Percentiles rank a stretch among this genome's conserved stretches.
phyloP scores from a whole-genome alignment of 2,329 filamentous ascomycete species.

The Colletotrichum sp. region DNA sequence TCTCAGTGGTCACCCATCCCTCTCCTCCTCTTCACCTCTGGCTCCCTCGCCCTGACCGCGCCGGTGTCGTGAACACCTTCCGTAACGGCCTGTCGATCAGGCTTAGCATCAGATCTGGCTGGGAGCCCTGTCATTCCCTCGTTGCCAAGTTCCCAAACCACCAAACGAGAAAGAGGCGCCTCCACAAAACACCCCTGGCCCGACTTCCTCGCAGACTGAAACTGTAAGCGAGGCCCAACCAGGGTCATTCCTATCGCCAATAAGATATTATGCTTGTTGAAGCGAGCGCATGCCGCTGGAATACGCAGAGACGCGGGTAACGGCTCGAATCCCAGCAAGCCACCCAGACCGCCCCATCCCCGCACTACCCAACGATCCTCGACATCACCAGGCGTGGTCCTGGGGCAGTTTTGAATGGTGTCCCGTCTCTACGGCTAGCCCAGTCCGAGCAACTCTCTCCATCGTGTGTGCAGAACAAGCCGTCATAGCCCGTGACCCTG shows the following conservation, averaged over 20 bases:
- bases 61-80: constrained; percentile 12
- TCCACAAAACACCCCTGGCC: background rate
- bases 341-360: background rate
- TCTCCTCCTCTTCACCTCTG: background rate
- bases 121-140: background rate
- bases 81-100: constrained; percentile 7
- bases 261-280: constrained; percentile 11
- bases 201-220: constrained; percentile 4
- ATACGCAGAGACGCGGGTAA: background rate
- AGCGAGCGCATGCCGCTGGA: background rate
- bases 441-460: constrained; percentile 6
- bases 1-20: background rate
- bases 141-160: background rate
- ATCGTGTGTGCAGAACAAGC: background rate
- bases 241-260: background rate
- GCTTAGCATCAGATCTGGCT: constrained; percentile 16
- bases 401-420: background rate
- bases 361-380: background rate
- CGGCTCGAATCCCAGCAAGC: background rate
- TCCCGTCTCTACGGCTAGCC: constrained; percentile 6
- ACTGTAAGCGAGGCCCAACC: constrained; percentile 9
- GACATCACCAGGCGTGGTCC: background rate
- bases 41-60: background rate
- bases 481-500: constrained; percentile 12
- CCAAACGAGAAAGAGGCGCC: background rate